A percentile compares a stretch with the other conserved stretches of the same genome.
phyloP scores from a whole-genome alignment of 345 rosid genomes.

The Chamaenerion angustifolium region DNA sequence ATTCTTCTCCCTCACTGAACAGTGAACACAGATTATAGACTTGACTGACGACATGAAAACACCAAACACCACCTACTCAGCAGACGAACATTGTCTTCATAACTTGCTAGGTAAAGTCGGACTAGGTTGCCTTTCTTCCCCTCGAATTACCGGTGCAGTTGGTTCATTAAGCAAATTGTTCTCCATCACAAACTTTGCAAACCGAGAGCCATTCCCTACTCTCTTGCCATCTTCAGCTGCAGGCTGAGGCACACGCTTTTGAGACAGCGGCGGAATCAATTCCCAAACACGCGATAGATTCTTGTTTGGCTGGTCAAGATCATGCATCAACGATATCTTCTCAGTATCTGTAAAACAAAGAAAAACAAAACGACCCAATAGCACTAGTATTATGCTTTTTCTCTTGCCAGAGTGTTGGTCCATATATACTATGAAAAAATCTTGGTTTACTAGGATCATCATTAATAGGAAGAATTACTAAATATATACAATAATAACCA shows the following conservation, averaged over 20 bases:
- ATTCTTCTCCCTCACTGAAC: no score
- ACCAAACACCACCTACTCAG: no score
- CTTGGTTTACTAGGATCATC: not conserved
- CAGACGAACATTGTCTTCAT: no score
- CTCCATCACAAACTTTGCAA: conserved; percentile 70
- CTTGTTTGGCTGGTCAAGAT: conserved; percentile 54
- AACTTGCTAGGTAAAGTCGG: conserved; percentile 41
- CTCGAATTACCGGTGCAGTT: conserved; percentile 7
- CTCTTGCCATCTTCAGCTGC: conserved; percentile 28
- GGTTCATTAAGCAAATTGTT: conserved; percentile 28
- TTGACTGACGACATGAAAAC: no score
- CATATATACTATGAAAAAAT: no score
- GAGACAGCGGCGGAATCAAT: conserved; percentile 59
- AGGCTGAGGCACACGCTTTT: conserved; percentile 27
- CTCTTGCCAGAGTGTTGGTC: no score
- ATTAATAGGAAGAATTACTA: not conserved
- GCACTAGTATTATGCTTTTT: no score
- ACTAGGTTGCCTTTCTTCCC: conserved; percentile 17
- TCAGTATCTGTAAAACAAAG: conserved; percentile 33
- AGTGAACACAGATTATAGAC: no score
- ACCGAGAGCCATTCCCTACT: conserved; percentile 57
- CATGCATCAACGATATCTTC: conserved; percentile 31
- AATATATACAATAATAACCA: no score
- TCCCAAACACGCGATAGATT: conserved; percentile 67
- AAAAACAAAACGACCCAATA: not conserved